A percentile compares a stretch with the other conserved stretches of the same genome.
Conservation (phyloP, 2,329 filamentous ascomycete genomes). For the Alternaria solani region DNA sequence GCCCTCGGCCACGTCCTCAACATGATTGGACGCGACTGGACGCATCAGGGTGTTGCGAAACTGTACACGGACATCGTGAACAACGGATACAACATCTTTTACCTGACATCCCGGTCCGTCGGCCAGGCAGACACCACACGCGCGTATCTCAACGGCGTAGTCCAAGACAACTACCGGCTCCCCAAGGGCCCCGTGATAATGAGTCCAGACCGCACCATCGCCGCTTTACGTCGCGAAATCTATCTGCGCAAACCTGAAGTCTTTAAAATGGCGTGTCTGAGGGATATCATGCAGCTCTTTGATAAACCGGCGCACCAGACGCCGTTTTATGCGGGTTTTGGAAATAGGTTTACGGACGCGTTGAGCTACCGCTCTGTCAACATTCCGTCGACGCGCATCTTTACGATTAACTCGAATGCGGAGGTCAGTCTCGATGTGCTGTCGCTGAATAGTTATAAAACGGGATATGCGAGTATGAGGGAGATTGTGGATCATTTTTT, state of each 20-base stretch:
- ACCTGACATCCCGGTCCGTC: slow-evolving; percentile 91
- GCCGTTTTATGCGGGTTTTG: slow-evolving; percentile 96
- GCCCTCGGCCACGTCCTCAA: slow-evolving; percentile 92
- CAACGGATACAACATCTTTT: slow-evolving; percentile 99
- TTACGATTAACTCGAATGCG: slow-evolving; percentile 98
- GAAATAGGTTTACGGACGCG: slow-evolving; percentile 94
- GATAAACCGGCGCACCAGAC: slow-evolving; percentile 67
- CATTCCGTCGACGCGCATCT: slow-evolving; percentile 92
- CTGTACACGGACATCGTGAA: slow-evolving; percentile 93
- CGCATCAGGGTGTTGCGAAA: slow-evolving; percentile 94
- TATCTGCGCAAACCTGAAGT: slow-evolving; percentile 97
- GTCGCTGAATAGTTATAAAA: slow-evolving; percentile 92
- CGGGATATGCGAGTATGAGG: slow-evolving; percentile 95
- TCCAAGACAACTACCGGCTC: slow-evolving; percentile 84
- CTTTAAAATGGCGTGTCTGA: slow-evolving; percentile 98
- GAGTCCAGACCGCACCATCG: slow-evolving; percentile 93
- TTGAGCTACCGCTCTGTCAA: slow-evolving; percentile 95
- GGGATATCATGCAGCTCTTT: slow-evolving; percentile 92
- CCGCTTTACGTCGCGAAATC: slow-evolving; percentile 87
- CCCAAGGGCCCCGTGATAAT: slow-evolving; percentile 94
- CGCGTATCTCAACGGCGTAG: slow-evolving; percentile 86
- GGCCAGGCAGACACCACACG: slow-evolving; percentile 92
- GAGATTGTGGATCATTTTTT: slow-evolving; percentile 99
- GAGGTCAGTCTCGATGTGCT: slow-evolving; percentile 92
- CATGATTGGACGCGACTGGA: slow-evolving; percentile 98